phyloP scores from a whole-genome alignment of 331 rosid genomes.

The Acacia pycnantha region DNA sequence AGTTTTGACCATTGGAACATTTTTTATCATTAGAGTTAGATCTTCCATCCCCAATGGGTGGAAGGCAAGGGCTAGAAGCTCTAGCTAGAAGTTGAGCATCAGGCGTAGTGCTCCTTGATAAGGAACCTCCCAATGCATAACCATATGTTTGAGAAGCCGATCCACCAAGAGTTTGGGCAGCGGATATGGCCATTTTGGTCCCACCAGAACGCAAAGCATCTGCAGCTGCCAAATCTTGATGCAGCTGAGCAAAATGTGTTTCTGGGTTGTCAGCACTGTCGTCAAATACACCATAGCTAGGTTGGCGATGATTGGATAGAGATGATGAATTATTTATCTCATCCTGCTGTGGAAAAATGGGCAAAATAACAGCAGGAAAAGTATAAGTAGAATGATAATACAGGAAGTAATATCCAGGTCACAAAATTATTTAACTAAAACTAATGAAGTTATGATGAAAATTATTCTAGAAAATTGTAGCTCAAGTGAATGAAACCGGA shows the following conservation, averaged over 20 bases:
- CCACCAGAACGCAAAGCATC: slow-evolving; percentile 54
- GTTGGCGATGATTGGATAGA: slow-evolving; percentile 63
- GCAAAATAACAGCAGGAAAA: slow-evolving; percentile 23
- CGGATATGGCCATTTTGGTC: slow-evolving; percentile 61
- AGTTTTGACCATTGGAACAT: slow-evolving; percentile 56
- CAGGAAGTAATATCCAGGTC: neutral
- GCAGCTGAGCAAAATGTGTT: slow-evolving; percentile 54
- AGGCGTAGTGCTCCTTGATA: slow-evolving; percentile 92
- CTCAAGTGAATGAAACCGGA: neutral
- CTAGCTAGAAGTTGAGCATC: slow-evolving; percentile 82
- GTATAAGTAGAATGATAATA: slow-evolving; percentile 25
- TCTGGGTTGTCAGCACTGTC: slow-evolving; percentile 60
- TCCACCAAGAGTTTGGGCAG: slow-evolving; percentile 54
- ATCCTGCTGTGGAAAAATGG: slow-evolving; percentile 44
- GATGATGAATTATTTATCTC: slow-evolving; percentile 66
- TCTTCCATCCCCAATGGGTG: slow-evolving; percentile 95
- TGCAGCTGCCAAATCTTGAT: slow-evolving; percentile 47
- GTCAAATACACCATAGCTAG: slow-evolving; percentile 66
- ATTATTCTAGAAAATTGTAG: slow-evolving; percentile 12
- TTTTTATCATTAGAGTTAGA: slow-evolving; percentile 56
- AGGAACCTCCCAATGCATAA: slow-evolving; percentile 77
- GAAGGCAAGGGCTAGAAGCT: slow-evolving; percentile 92
- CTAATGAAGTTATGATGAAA: neutral
- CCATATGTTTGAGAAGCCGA: slow-evolving; percentile 75
- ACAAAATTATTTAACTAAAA: neutral